Percentiles rank a stretch among this genome's conserved stretches.
Conservation (phyloP, 768 basidiomycete genomes). For the Tylopilus subfusipes region DNA sequence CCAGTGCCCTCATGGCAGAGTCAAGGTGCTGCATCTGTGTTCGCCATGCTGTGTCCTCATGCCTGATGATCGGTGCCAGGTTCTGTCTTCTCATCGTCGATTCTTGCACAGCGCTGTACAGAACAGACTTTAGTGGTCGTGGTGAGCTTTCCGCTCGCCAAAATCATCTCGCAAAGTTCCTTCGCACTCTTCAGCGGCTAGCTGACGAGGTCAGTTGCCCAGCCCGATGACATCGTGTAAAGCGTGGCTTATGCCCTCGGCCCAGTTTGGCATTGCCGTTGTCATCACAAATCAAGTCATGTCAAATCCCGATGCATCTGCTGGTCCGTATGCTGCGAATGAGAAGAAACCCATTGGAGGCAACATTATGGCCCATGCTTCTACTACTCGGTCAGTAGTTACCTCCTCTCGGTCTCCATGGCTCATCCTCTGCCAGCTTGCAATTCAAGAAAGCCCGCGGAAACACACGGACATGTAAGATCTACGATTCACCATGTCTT, state of each 20-base stretch:
- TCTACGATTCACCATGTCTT: slow-evolving; percentile 96
- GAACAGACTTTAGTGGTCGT: slow-evolving; percentile 93
- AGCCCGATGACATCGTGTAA: slow-evolving; percentile 1
- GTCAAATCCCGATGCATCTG: slow-evolving; percentile 95
- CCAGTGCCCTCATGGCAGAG: slow-evolving; percentile 98
- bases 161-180: slow-evolving; percentile 92
- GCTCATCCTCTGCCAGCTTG: slow-evolving; percentile 44
- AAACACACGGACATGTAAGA: slow-evolving; percentile 90
- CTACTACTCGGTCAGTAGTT: slow-evolving; percentile 77
- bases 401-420: not conserved
- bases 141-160: slow-evolving; percentile 95
- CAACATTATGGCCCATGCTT: slow-evolving; percentile 99
- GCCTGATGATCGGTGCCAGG: slow-evolving; percentile 41
- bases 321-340: slow-evolving; percentile 82
- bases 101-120: slow-evolving; percentile 92
- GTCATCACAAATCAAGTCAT: slow-evolving; percentile 99
- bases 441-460: slow-evolving; percentile 92
- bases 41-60: slow-evolving; percentile 9
- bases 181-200: slow-evolving; percentile 86
- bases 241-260: slow-evolving; percentile 6
- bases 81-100: slow-evolving; percentile 97
- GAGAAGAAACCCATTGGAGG: slow-evolving; percentile 99
- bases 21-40: slow-evolving; percentile 66
- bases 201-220: slow-evolving; percentile 81
- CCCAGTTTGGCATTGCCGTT: slow-evolving; percentile 93